phyloP scores from a whole-genome alignment of 169 alveolate genomes.

The Plasmodium gonderi region DNA sequence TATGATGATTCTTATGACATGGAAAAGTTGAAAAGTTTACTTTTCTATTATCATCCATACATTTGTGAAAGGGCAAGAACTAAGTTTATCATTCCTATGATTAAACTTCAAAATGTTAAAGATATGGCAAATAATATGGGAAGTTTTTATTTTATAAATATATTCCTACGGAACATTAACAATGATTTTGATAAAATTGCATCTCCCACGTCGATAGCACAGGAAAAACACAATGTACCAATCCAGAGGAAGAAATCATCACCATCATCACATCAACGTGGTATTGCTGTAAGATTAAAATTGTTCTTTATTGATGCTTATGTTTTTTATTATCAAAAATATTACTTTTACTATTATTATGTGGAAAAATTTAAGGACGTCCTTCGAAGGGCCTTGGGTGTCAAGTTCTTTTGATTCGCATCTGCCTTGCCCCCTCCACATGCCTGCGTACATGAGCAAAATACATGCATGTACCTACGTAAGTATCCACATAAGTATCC shows the following conservation, averaged over 20 bases:
- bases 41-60: not conserved
- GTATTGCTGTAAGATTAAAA: not conserved
- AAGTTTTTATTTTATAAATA: not conserved
- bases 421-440: not conserved
- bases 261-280: not conserved
- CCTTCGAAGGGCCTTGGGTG: not conserved
- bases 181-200: too few species aligned
- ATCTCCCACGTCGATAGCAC: too few species aligned
- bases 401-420: not conserved
- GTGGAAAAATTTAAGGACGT: not conserved
- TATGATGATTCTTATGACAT: not conserved
- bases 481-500: too few species aligned
- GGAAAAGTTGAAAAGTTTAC: not conserved
- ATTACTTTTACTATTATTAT: slow-evolving; percentile 23
- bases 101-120: not conserved
- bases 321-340: slow-evolving; percentile 5
- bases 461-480: not conserved
- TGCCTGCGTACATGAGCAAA: too few species aligned
- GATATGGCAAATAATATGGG: not conserved
- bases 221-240: too few species aligned
- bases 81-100: not conserved
- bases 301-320: slow-evolving; percentile 6
- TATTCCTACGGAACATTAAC: too few species aligned
- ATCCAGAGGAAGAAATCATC: not conserved
- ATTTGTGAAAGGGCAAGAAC: not conserved